Conservation (phyloP, 2,329 filamentous ascomycete genomes). For the Talaromyces sp. region DNA sequence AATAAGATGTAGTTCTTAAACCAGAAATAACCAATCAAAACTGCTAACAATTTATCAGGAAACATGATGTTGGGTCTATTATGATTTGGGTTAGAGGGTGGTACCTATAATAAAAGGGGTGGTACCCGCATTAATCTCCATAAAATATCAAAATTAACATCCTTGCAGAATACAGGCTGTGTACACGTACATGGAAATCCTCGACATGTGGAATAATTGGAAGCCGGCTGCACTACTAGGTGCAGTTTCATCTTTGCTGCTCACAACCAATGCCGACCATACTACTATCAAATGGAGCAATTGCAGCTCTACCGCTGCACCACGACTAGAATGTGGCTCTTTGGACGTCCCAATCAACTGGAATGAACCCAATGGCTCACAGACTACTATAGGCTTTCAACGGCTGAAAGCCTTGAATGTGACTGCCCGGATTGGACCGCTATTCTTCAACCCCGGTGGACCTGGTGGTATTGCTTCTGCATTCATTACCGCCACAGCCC, state of each 20-base stretch:
- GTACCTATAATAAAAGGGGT: too few species aligned
- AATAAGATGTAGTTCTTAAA: too few species aligned
- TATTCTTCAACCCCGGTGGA: conserved; percentile 39
- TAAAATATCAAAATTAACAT: too few species aligned
- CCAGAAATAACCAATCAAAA: too few species aligned
- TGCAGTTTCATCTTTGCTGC: not conserved
- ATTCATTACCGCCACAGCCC: not conserved
- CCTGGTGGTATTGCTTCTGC: not conserved
- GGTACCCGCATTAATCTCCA: too few species aligned
- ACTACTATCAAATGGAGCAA: conserved; percentile 1
- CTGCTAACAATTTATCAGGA: too few species aligned
- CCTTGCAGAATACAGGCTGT: not conserved
- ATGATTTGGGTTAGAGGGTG: too few species aligned
- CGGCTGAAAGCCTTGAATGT: conserved; percentile 18
- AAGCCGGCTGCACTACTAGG: not conserved
- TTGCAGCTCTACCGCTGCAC: not conserved
- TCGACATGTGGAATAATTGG: not conserved
- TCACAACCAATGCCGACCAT: not conserved
- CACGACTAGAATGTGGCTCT: not conserved
- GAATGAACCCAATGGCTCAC: conserved; percentile 21
- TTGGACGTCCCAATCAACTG: conserved; percentile 28
- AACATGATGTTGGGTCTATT: too few species aligned
- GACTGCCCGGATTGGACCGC: conserved; percentile 25
- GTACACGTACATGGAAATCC: not conserved
- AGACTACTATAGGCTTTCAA: conserved; percentile 25